A percentile compares a stretch with the other conserved stretches of the same genome.
These are phyloP conservation scores for Saitozyma sp. DNA, from an alignment of 768 basidiomycete species.

Conservation along the genomic window DNA sequence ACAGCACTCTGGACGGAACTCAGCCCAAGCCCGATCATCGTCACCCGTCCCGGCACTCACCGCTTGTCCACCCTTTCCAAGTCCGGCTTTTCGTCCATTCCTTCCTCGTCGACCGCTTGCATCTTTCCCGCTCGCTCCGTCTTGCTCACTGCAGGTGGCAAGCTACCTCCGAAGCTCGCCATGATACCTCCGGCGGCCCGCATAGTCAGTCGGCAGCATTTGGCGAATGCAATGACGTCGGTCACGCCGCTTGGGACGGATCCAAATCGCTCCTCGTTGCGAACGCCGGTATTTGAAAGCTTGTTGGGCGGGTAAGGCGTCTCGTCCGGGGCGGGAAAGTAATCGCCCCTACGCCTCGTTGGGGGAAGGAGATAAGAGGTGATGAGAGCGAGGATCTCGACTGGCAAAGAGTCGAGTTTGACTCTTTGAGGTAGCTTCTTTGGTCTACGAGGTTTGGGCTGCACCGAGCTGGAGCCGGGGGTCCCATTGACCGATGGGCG, in stretches of 20 bases:
- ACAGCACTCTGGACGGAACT: not conserved
- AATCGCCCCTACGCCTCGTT: not conserved
- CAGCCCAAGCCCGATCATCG: not conserved
- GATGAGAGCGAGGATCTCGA: constrained; percentile 7
- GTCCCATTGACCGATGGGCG: too few species aligned
- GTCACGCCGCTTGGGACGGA: constrained; percentile 6
- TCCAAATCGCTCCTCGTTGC: constrained; percentile 7
- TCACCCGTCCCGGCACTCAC: not conserved
- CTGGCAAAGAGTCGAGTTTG: constrained; percentile 1
- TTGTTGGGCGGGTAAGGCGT: constrained; percentile 6
- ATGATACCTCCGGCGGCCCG: constrained; percentile 1
- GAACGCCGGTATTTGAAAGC: not conserved
- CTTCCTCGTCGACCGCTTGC: not conserved
- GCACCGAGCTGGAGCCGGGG: too few species aligned
- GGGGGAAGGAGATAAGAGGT: constrained; percentile 1
- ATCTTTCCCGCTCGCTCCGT: not conserved
- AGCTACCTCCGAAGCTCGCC: constrained; percentile 6
- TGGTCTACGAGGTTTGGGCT: too few species aligned
- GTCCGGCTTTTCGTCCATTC: not conserved
- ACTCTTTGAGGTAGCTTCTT: too few species aligned
- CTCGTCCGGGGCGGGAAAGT: not conserved
- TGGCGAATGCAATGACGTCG: constrained; percentile 10
- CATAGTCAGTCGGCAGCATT: constrained; percentile 8
- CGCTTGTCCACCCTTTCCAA: not conserved
- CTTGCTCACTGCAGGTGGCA: not conserved